Conservation (phyloP, 495 filamentous ascomycete genomes). For the Amniculicola lignicola region DNA sequence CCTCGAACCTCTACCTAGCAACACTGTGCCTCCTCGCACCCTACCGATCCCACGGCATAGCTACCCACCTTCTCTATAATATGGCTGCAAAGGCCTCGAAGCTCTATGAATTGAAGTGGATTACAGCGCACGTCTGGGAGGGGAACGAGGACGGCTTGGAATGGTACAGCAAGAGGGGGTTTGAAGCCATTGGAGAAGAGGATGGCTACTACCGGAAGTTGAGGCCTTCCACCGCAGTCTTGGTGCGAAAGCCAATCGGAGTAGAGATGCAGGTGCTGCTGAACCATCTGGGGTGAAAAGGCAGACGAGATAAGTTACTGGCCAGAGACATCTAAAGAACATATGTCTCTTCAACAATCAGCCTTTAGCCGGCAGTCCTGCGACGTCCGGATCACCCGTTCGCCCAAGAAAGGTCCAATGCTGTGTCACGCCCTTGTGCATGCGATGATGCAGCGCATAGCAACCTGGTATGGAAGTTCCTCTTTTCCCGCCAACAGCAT, state of each 20-base stretch:
- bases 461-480: no score
- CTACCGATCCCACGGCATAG: slow-evolving; percentile 77
- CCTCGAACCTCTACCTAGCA: slow-evolving; percentile 73
- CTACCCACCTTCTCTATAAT: slow-evolving; percentile 63
- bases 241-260: slow-evolving; percentile 58
- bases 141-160: slow-evolving; percentile 78
- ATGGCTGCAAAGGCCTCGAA: slow-evolving; percentile 45
- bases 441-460: no score
- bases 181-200: slow-evolving; percentile 54
- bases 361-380: no score
- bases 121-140: slow-evolving; percentile 94
- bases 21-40: slow-evolving; percentile 80
- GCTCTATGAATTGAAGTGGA: slow-evolving; percentile 51
- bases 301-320: no score
- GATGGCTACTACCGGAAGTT: slow-evolving; percentile 82
- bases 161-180: slow-evolving; percentile 86
- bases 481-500: no score
- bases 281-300: no score
- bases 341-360: no score
- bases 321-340: no score
- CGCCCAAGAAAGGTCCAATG: no score
- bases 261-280: no score
- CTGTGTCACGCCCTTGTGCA: no score
- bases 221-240: slow-evolving; percentile 72
- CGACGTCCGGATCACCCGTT: no score